Evolutionary conservation across 2,329 filamentous ascomycete genomes (phyloP).

Genomic region (Amesomyces nigricolor): DNA sequence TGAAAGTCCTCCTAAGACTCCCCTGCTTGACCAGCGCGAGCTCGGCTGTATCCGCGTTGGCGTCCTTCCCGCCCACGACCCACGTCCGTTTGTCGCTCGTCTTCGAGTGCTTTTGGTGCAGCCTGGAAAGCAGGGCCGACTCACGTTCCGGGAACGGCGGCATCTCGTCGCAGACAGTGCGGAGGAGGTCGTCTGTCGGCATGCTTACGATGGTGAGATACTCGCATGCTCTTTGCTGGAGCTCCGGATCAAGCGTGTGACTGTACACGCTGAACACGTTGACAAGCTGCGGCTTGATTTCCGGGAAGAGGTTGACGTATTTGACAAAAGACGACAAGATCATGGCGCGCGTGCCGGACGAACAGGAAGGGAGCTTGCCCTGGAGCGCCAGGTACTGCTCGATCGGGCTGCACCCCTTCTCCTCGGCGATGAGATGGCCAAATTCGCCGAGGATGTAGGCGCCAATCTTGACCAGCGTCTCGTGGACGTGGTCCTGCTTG

Average conservation of each 20-base stretch:
- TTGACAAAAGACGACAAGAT: conserved; percentile 95
- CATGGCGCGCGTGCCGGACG: conserved; percentile 85
- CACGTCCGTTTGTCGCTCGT: conserved; percentile 95
- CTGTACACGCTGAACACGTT: conserved; percentile 89
- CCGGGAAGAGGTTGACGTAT: conserved; percentile 95
- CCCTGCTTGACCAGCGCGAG: conserved; percentile 74
- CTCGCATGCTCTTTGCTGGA: conserved; percentile 94
- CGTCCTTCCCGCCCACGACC: conserved; percentile 96
- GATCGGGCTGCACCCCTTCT: conserved; percentile 85
- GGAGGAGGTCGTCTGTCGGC: conserved; percentile 82
- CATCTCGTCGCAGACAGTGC: conserved; percentile 98
- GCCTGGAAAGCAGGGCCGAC: conserved; percentile 81
- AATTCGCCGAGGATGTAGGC: conserved; percentile 96
- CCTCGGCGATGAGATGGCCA: conserved; percentile 91
- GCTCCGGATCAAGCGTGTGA: conserved; percentile 87
- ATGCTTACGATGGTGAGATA: conserved; percentile 81
- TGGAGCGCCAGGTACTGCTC: conserved; percentile 94
- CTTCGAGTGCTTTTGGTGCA: conserved; percentile 90
- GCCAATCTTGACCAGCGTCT: conserved; percentile 96
- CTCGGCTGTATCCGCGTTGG: conserved; percentile 75
- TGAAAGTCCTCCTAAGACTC: conserved; percentile 83
- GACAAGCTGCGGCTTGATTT: conserved; percentile 92
- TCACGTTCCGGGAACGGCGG: conserved; percentile 93
- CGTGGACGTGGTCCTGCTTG: conserved; percentile 89
- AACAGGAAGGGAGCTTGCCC: conserved; percentile 81